Base-by-base conservation (phyloP, 2,329 filamentous ascomycete species). In the Botrytis cinerea region DNA sequence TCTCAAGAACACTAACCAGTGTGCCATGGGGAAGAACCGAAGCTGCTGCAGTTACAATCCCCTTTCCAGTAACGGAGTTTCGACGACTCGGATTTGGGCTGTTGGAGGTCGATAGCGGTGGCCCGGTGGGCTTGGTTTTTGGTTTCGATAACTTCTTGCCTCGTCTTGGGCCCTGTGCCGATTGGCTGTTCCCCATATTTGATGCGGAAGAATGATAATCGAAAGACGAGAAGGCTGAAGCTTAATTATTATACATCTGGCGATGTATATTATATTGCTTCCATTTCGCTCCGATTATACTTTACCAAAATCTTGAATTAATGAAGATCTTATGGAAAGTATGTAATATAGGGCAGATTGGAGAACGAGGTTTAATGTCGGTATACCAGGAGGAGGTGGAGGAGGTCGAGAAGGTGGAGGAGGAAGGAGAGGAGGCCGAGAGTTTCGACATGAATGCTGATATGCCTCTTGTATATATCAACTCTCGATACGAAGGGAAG, bases 71-170 rank as follows among this genome's bases (percentile, higher is more conserved):
- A 18, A 77, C 71, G n/a, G 78, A 79, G 57, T 78, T 78, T 32
- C 75, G 76, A 45, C 78, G 77, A 75, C 75, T 77, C 7, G 61
- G 66, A 45, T 73, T 72, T 4, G 76, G 66, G 28, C 57, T 68
- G 51, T 74, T 77, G 20, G 73, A 48, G 45, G 74, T 76, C 22
- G 79, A 61, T 51, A 38, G 35, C 3, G 78, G 73, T 62, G 75
- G 76, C 5, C 74, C 73, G 9, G 64, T 75, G 10, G 77, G 77
- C 43, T 78, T 80, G 32, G 80, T 80, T 64, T 75, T 78, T 1
- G 80, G 80, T 70, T 81, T 81, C 25, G 79, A 81, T n/a, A 81
- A 68, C 70, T 76, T 80, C 71, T 70, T 73, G 10, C 74, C 62
- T 72, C 75, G 73, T 46, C 76, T 74, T 62, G 77, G 74, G 48